Evolutionary conservation across 2,329 filamentous ascomycete genomes (phyloP).

Genomic region (Scopulariopsis brevicaulis): DNA sequence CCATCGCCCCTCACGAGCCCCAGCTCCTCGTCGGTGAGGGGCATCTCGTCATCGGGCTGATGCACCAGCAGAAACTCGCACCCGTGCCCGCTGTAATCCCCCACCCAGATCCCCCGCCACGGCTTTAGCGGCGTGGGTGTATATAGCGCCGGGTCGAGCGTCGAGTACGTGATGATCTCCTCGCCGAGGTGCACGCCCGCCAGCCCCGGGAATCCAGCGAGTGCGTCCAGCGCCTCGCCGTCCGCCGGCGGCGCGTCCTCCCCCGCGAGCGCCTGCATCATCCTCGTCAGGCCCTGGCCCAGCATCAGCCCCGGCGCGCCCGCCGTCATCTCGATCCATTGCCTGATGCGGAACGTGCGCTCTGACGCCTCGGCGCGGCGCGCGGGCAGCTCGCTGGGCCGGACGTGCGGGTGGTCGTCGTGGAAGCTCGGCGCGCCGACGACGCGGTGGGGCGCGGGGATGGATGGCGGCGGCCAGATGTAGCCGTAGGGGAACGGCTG

Average conservation of each 20-base stretch:
- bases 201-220: constrained; percentile 1
- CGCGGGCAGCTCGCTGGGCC: constrained; percentile 25
- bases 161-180: constrained; percentile 52
- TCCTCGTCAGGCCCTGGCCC: constrained; percentile 13
- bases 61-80: constrained; percentile 79
- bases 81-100: constrained; percentile 79
- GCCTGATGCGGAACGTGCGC: constrained; percentile 60
- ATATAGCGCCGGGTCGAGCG: constrained; percentile 63
- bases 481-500: constrained; percentile 30
- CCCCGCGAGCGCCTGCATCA: constrained; percentile 4
- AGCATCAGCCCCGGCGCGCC: constrained; percentile 14
- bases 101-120: constrained; percentile 84
- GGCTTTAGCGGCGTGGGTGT: constrained; percentile 71
- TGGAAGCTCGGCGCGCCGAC: constrained; percentile 17
- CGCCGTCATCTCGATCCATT: constrained; percentile 59
- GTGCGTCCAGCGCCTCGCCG: neutral
- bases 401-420: constrained; percentile 7
- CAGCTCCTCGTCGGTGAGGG: constrained; percentile 23
- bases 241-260: neutral
- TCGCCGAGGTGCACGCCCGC: constrained; percentile 36
- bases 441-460: constrained; percentile 52
- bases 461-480: constrained; percentile 66
- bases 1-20: constrained; percentile 23
- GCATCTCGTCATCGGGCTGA: constrained; percentile 46
- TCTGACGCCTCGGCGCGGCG: constrained; percentile 51